These are phyloP conservation scores for Euphrasia arctica DNA, from an alignment of 305 asterid genomes.

Conservation along the genomic window DNA sequence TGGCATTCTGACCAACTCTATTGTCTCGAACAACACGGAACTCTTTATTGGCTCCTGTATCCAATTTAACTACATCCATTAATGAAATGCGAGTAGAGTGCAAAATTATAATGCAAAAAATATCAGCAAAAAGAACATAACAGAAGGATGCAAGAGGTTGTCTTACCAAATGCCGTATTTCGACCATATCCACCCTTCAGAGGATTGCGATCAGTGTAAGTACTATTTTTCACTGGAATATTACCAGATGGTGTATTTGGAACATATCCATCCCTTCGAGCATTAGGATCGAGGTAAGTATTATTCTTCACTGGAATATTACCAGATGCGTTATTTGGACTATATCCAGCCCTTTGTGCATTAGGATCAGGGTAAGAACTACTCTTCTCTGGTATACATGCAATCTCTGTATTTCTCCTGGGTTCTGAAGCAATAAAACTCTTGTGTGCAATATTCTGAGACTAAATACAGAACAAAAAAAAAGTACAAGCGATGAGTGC, in stretches of 20 bases:
- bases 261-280: slow-evolving; percentile 51
- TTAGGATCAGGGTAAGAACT: too few species aligned
- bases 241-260: slow-evolving; percentile 67
- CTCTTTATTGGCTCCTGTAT: slow-evolving; percentile 68
- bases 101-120: not conserved
- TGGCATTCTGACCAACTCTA: slow-evolving; percentile 57
- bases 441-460: slow-evolving; percentile 53
- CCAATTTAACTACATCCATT: slow-evolving; percentile 34
- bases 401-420: slow-evolving; percentile 38
- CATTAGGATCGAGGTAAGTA: slow-evolving; percentile 47
- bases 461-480: slow-evolving; percentile 24
- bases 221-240: slow-evolving; percentile 38
- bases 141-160: slow-evolving; percentile 22
- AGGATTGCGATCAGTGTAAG: slow-evolving; percentile 50
- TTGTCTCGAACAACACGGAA: slow-evolving; percentile 94
- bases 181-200: slow-evolving; percentile 57
- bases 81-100: slow-evolving; percentile 26
- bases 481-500: slow-evolving; percentile 10
- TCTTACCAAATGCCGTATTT: slow-evolving; percentile 60
- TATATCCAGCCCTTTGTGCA: too few species aligned
- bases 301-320: slow-evolving; percentile 36
- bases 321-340: too few species aligned
- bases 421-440: slow-evolving; percentile 46
- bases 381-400: not conserved
- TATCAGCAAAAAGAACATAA: not conserved